These are phyloP conservation scores for Comarum palustre DNA, from an alignment of 306 rosid genomes.

Conservation along the genomic window DNA sequence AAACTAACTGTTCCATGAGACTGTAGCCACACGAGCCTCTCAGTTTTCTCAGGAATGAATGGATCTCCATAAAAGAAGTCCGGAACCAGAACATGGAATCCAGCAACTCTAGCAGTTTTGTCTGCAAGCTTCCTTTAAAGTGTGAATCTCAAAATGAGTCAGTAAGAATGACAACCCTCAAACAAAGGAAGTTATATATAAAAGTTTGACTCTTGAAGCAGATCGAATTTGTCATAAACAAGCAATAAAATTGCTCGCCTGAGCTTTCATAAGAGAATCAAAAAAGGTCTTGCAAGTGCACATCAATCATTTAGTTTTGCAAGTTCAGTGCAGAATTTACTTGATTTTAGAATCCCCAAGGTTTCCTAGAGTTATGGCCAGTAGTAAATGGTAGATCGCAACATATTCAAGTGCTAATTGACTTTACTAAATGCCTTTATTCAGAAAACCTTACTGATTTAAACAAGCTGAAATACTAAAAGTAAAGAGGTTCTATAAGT, in stretches of 20 bases:
- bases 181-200: not conserved
- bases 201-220: not conserved
- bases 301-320: not conserved
- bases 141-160: not conserved
- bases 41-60: slow-evolving; percentile 24
- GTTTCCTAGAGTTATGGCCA: too few species aligned
- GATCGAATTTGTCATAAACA: not conserved
- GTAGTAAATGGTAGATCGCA: not conserved
- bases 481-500: not conserved
- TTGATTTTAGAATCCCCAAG: not conserved
- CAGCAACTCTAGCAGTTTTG: slow-evolving; percentile 59
- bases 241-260: not conserved
- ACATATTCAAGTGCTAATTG: not conserved
- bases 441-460: not conserved
- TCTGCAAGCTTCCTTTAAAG: slow-evolving; percentile 75
- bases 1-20: slow-evolving; percentile 66
- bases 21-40: slow-evolving; percentile 52
- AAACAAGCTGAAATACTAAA: too few species aligned
- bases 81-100: slow-evolving; percentile 72
- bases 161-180: not conserved
- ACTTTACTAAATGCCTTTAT: not conserved
- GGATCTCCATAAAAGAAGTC: slow-evolving; percentile 74
- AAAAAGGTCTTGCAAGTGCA: not conserved
- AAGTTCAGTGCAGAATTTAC: not conserved
- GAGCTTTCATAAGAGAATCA: not conserved